phyloP scores from a whole-genome alignment of 2,329 filamentous ascomycete species.

The Madurella mycetomatis region DNA sequence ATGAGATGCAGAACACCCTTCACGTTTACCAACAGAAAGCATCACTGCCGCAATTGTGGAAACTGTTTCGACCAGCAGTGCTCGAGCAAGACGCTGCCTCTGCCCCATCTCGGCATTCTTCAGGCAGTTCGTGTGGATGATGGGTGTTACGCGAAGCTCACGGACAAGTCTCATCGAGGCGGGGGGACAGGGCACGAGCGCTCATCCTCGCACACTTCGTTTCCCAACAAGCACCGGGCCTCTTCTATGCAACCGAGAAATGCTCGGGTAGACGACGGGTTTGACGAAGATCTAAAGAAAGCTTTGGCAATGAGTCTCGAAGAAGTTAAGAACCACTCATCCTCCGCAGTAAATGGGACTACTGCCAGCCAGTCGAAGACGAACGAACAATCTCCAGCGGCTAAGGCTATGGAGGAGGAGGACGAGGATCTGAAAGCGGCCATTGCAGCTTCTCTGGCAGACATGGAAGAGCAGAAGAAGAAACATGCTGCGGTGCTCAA shows the following conservation, averaged over 20 bases:
- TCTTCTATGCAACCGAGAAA: slow-evolving; percentile 83
- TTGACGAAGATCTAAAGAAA: slow-evolving; percentile 90
- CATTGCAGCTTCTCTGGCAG: slow-evolving; percentile 87
- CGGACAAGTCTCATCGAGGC: slow-evolving; percentile 60
- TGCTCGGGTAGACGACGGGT: slow-evolving; percentile 81
- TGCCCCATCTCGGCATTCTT: slow-evolving; percentile 89
- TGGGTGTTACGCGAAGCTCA: slow-evolving; percentile 87
- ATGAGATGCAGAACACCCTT: slow-evolving; percentile 96
- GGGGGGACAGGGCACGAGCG: slow-evolving; percentile 33
- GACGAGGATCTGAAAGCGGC: slow-evolving; percentile 91
- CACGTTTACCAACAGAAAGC: slow-evolving; percentile 96
- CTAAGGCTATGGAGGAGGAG: slow-evolving; percentile 68
- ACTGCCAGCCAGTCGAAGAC: slow-evolving; percentile 29
- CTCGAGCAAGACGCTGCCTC: slow-evolving; percentile 78
- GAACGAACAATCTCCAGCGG: slow-evolving; percentile 34
- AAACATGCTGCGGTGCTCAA: slow-evolving; percentile 80
- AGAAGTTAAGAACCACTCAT: slow-evolving; percentile 75
- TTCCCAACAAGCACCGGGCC: slow-evolving; percentile 59
- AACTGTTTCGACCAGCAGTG: slow-evolving; percentile 97
- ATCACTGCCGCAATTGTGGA: slow-evolving; percentile 96
- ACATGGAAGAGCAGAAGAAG: slow-evolving; percentile 98
- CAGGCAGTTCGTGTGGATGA: slow-evolving; percentile 92
- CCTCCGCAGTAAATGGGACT: slow-evolving; percentile 44
- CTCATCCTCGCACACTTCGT: slow-evolving; percentile 41
- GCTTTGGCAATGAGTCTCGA: slow-evolving; percentile 96